phyloP scores from a whole-genome alignment of 805 yeast genomes.

The Yarrowia bubula region DNA sequence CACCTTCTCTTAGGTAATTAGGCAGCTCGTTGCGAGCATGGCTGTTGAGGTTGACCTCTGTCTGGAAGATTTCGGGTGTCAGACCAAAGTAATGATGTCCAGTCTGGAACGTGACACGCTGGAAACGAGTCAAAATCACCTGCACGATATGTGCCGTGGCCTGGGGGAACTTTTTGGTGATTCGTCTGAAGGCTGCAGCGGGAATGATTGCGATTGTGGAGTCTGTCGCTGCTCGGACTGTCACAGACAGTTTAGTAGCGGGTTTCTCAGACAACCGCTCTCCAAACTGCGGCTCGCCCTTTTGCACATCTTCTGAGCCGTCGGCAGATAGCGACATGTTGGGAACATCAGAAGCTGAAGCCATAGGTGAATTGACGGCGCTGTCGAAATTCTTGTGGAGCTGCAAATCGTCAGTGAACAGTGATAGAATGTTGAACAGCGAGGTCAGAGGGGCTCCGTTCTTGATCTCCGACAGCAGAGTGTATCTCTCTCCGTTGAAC shows the following conservation, averaged over 20 bases:
- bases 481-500: conserved; percentile 59
- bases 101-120: conserved; percentile 88
- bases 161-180: conserved; percentile 74
- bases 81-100: conserved; percentile 83
- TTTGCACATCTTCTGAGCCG: not conserved
- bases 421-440: conserved; percentile 69
- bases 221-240: conserved; percentile 70
- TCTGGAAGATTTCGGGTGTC: conserved; percentile 73
- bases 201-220: conserved; percentile 94
- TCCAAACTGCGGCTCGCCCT: conserved; percentile 10
- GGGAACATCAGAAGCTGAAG: not conserved
- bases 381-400: conserved; percentile 30
- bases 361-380: not conserved
- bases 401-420: conserved; percentile 55
- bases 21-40: conserved; percentile 55
- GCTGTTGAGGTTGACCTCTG: conserved; percentile 66
- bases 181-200: conserved; percentile 68
- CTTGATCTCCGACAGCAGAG: conserved; percentile 73
- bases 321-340: conserved; percentile 21
- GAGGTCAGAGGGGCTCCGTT: conserved; percentile 86
- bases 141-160: conserved; percentile 93
- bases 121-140: conserved; percentile 80
- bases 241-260: conserved; percentile 41
- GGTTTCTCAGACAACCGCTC: conserved; percentile 8
- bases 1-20: conserved; percentile 41